Base-by-base conservation (phyloP, 2,329 filamentous ascomycete genomes). In the Epichloe bromicola region DNA sequence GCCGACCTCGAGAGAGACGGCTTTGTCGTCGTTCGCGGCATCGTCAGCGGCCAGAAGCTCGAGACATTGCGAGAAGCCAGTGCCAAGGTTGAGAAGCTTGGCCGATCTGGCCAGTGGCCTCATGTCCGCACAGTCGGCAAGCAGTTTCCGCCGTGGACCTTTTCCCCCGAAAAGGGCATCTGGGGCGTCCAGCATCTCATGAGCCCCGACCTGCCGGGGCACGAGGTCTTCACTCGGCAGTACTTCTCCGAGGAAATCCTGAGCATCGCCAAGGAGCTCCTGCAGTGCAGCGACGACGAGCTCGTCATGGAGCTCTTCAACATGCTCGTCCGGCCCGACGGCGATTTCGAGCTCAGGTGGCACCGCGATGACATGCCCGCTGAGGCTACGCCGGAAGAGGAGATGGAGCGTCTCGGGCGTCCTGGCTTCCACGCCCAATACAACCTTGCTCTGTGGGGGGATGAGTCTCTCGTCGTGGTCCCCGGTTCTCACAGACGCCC, bases 251-350 rank as follows among this genome's bases (percentile, higher is more conserved):
- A 76, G 20, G 71, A 74, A 26, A 70, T 91, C 7, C 65, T 91
- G 0, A 63, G 67, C 33, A 74, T 85, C 1, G 83, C 84, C 1
- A 78, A 77, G 56, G 76, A 81, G 61, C 68, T 95, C 2, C 70
- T 94, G 39, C 61, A 67, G 49, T 71, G 68, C 52, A 56, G 58
- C 17, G 77, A 82, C 36, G 79, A 84, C 5, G 73, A 82, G 1
- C 71, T 95, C 20, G 84, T 91, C 39, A 86, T 95, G 81, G 89
- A 95, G 67, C 70, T 95, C 17, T 89, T 88, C 68, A 95, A 95
- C 63, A 75, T 95, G 67, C 80, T 95, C 7, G 82, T 94, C 14
- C 73, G 85, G 5, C 88, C 88, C 0, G 80, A 82, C 39, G 58
- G 62, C 3, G 79, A 84, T 57, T 95, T 91, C 60, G 80, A 79